A percentile compares a stretch with the other conserved stretches of the same genome.
Evolutionary conservation across 2,329 filamentous ascomycete species (phyloP).

Genomic region (Hypoxylon sp.): DNA sequence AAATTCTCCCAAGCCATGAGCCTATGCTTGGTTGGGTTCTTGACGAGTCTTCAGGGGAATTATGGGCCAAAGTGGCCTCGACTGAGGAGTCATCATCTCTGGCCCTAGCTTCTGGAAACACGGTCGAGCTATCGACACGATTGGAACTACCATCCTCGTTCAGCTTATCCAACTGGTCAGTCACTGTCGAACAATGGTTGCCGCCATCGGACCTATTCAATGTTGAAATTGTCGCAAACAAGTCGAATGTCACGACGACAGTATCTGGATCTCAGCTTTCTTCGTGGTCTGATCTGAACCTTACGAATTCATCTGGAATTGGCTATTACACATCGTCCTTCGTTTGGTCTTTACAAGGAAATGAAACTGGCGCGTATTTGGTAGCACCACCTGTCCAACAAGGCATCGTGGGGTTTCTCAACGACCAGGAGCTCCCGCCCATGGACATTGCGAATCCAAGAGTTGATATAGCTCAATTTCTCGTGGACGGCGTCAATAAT

Average conservation of each 20-base stretch:
- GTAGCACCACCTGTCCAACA: neutral
- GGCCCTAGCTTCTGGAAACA: neutral
- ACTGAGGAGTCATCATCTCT: neutral
- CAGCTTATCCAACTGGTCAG: neutral
- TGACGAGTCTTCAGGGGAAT: neutral
- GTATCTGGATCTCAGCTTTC: neutral
- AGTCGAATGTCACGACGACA: neutral
- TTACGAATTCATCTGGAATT: neutral
- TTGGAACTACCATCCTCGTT: neutral
- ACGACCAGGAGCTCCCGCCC: neutral
- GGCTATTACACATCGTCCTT: slow-evolving; percentile 1
- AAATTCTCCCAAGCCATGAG: neutral
- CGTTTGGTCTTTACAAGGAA: neutral
- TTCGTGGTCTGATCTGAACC: neutral
- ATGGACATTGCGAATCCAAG: neutral
- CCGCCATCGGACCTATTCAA: neutral
- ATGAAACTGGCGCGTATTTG: neutral
- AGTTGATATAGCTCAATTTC: neutral
- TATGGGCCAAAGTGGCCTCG: neutral
- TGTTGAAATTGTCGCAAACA: neutral
- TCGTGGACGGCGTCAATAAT: neutral
- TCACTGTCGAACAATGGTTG: neutral
- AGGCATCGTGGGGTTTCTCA: neutral
- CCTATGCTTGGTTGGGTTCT: neutral
- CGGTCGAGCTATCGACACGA: neutral